Base-by-base conservation (phyloP, 2,329 filamentous ascomycete species). In the Cercospora brassicicola region DNA sequence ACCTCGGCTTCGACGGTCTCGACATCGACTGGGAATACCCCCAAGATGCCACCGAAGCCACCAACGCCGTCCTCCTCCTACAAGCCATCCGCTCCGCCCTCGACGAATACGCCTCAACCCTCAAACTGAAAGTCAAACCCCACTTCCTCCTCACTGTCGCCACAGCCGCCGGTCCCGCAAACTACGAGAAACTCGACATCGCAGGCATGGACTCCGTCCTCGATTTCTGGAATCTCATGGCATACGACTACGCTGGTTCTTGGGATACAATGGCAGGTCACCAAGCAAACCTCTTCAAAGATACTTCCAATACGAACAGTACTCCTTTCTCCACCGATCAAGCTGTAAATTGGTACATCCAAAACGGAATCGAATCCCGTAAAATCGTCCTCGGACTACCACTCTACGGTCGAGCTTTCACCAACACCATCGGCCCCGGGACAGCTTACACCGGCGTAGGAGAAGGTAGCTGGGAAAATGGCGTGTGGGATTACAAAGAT, bases 371-470 rank as follows among this genome's bases (percentile, higher is more conserved):
- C 0, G 75, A 85, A 0, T 77, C 88, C 0, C 76, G 83, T 66
- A 97, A 97, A 81, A 87, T 98, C 63, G 90, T 96, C 4, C 79
- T 97, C 11, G 94, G 94, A 2, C 93, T 97, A 90, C 94, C 94
- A 1, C 83, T 98, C 11, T 98, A 97, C 78, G 94, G 94, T 1
- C 91, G 93, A 33, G 88, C 92, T 0, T 98, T 97, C 78, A 84
- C 88, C 72, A 86, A 88, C 70, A 97, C 94, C 0, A 85, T 90
- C 26, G 94, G 93, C 0, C 86, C 88, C 0, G 94, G 94, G 0
- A 79, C 83, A 23, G 81, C 87, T 0, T 97, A 86, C 80, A 85
- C 79, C 57, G 93, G 92, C 4, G 84, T 92, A 8, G 94, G 93
- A 1, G 83, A 88, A 59, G 94, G 93, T 0, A 91, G 86, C 64